These are phyloP conservation scores for Clonostachys rhizophaga DNA, from an alignment of 2,329 filamentous ascomycete genomes.

Conservation along the genomic window DNA sequence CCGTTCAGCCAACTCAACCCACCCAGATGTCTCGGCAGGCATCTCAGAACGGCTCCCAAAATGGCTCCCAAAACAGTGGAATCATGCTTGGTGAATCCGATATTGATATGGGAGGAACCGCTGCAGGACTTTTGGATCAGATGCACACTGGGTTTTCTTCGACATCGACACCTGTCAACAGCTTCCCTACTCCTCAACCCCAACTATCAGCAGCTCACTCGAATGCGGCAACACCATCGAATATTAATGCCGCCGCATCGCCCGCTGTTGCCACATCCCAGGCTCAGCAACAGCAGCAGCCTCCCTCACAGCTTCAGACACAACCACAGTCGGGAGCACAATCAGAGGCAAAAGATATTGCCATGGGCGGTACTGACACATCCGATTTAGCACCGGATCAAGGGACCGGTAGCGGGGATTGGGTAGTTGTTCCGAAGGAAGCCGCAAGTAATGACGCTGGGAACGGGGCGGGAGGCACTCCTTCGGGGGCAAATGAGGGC, in stretches of 20 bases:
- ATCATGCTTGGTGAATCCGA: constrained; percentile 55
- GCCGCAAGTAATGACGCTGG: constrained; percentile 36
- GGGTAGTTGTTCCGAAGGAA: constrained; percentile 70
- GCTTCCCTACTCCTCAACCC: constrained; percentile 56
- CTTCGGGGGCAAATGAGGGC: background rate
- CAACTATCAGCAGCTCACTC: constrained; percentile 53
- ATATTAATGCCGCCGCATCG: constrained; percentile 39
- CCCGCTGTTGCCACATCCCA: constrained; percentile 8
- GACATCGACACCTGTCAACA: constrained; percentile 56
- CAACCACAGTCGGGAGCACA: constrained; percentile 3
- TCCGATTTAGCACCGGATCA: constrained; percentile 39
- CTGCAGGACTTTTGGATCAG: constrained; percentile 62
- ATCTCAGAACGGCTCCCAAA: constrained; percentile 32
- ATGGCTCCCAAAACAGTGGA: constrained; percentile 51
- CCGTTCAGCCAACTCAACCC: constrained; percentile 14
- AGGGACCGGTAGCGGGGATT: constrained; percentile 56
- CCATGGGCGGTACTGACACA: constrained; percentile 50
- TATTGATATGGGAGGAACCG: constrained; percentile 61
- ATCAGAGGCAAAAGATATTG: constrained; percentile 24
- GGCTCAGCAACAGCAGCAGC: constrained; percentile 8
- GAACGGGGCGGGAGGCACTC: constrained; percentile 8
- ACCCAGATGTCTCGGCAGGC: constrained; percentile 44
- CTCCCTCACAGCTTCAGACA: constrained; percentile 9
- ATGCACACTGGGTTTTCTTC: constrained; percentile 60
- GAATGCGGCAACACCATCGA: constrained; percentile 48